Evolutionary conservation across 805 yeast species (phyloP).

Genomic region (Danielozyma ontarioensis): DNA sequence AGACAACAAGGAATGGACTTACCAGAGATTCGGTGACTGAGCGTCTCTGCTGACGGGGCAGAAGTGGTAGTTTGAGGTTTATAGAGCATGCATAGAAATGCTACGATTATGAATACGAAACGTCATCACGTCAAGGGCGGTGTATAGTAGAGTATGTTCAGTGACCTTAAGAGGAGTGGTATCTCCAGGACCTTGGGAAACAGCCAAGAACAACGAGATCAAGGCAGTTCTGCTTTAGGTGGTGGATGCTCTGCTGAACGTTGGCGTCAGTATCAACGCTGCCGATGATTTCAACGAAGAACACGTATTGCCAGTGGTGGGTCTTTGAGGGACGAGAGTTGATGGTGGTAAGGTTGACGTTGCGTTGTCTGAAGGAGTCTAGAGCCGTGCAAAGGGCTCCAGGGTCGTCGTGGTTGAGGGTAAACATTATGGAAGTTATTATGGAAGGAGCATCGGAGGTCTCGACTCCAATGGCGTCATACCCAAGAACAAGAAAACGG

Average conservation of each 20-base stretch:
- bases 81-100: no score
- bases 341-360: conserved; percentile 64
- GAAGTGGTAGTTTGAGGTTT: no score
- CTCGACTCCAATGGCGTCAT: conserved; percentile 6
- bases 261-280: conserved; percentile 21
- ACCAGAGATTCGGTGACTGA: conserved; percentile 63
- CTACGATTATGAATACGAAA: no score
- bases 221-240: conserved; percentile 40
- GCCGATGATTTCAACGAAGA: conserved; percentile 68
- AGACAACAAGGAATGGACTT: conserved; percentile 86
- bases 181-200: conserved; percentile 42
- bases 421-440: conserved; percentile 61
- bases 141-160: no score
- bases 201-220: conserved; percentile 58
- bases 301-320: conserved; percentile 74
- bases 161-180: no score
- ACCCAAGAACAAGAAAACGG: conserved; percentile 67
- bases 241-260: conserved; percentile 31
- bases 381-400: conserved; percentile 73
- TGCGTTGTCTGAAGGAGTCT: conserved; percentile 47
- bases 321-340: conserved; percentile 70
- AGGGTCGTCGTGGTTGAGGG: conserved; percentile 57
- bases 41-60: no score
- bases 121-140: no score
- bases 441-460: conserved; percentile 2